Conservation (phyloP, 2,329 filamentous ascomycete species). For the Ophiocordyceps camponoti-rufipedis region DNA sequence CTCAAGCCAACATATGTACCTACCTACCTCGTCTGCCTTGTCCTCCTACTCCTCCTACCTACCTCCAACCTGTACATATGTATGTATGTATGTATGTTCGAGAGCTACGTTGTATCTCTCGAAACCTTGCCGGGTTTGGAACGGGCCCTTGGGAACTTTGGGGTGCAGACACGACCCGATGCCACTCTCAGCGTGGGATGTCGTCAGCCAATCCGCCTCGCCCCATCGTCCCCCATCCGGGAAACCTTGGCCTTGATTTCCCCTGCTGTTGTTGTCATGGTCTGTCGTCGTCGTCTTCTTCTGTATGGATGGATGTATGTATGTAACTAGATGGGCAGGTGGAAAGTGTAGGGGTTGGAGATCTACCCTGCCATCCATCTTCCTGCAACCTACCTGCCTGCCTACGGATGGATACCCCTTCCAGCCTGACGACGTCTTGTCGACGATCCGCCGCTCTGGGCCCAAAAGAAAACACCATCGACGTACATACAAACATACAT, state of each 20-base stretch:
- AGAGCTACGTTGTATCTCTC: neutral
- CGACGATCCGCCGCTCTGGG: conserved; percentile 2
- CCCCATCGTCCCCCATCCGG: neutral
- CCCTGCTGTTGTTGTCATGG: neutral
- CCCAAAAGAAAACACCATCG: neutral
- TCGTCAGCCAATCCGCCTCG: neutral
- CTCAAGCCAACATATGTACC: no score
- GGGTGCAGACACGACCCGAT: neutral
- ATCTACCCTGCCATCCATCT: no score
- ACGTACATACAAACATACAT: no score
- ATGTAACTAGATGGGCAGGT: no score
- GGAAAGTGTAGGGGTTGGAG: no score
- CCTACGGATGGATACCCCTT: neutral
- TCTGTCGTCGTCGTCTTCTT: no score
- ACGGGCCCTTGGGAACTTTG: neutral
- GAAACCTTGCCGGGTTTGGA: neutral
- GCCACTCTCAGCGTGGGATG: neutral
- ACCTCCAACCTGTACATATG: no score
- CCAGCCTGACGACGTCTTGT: neutral
- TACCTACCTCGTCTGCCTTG: no score
- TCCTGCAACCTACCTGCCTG: no score
- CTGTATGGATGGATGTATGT: no score
- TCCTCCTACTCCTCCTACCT: no score
- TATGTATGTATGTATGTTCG: neutral
- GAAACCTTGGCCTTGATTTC: neutral